Evolutionary conservation across 2,329 filamentous ascomycete genomes (phyloP), one percentile per base, ranked within the genome.

Genomic region (Chalaropsis ovoidea): DNA sequence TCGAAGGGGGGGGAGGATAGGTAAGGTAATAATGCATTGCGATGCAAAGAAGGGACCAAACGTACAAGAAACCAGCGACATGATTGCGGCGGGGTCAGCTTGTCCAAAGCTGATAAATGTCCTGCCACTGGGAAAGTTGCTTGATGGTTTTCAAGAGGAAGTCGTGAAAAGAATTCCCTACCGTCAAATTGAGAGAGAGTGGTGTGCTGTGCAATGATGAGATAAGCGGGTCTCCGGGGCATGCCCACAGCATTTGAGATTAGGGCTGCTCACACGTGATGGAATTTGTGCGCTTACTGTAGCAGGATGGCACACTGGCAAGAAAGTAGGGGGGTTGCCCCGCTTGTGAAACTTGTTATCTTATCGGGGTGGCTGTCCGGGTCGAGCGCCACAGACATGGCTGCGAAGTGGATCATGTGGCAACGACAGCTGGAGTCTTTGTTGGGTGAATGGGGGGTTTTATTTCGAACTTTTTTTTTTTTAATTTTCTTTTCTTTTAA

Each of bases 11-110:
- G 52, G 27, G 27, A 58, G 17, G 24, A 35, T 19, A 39, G n/a
- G 43, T 52, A 27, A 39, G n/a, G 43, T 52, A 27, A 52, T 52
- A n/a, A 56, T 58, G 15, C 27, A 31, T 58, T 35, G 54, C 24
- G 31, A 58, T 58, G 54, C 49, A 64, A 64, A 64, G 47, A 47
- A 49, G 58, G 39, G 24, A 49, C 35, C 31, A 22, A 62, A 68
- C 67, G 58, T 68, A 68, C 67, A 65, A 62, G 67, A 68, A 68
- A 68, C 67, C 64, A 68, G 67, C 67, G 67, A 68, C 67, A 68
- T 68, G 63, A 65, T 67, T 73, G 75, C 73, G 75, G 72, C 73
- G 72, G 74, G 77, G 65, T 67, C 61, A 63, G 64, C 63, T 64
- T 64, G 63, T 68, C 66, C 67, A 70, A 69, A 70, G 68, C 69